These are phyloP conservation scores for Physaria fendleri DNA, from an alignment of 345 rosid species.

Conservation along the genomic window DNA sequence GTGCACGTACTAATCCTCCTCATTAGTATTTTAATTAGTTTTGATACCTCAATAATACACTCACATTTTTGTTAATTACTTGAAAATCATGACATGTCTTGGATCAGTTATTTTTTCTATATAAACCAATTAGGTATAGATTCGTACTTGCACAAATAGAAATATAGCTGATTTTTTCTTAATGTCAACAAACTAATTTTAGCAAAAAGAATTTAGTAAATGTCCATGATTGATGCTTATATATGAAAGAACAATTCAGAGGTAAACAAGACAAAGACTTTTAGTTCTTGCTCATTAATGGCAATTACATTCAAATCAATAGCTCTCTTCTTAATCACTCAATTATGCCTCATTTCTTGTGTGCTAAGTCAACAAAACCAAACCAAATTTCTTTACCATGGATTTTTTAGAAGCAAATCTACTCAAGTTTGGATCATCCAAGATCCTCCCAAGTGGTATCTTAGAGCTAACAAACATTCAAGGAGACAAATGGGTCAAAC, in stretches of 20 bases:
- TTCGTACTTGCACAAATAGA: constrained; percentile 25
- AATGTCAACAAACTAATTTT: background rate
- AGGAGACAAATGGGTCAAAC: constrained; percentile 33
- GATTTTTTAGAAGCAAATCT: constrained; percentile 39
- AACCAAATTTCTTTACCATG: constrained; percentile 35
- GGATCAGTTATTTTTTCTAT: background rate
- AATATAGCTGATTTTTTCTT: background rate
- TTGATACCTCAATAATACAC: too few species aligned
- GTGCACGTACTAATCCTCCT: too few species aligned
- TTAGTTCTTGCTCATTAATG: constrained; percentile 15
- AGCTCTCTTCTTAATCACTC: constrained; percentile 11
- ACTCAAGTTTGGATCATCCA: constrained; percentile 26
- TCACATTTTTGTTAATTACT: too few species aligned
- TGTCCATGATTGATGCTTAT: background rate
- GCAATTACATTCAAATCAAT: constrained; percentile 16
- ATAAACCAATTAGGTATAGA: background rate
- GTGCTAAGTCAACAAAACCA: constrained; percentile 25
- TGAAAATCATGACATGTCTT: background rate
- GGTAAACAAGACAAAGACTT: background rate
- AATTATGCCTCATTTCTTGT: constrained; percentile 15
- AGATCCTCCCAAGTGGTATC: constrained; percentile 36
- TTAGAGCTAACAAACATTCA: constrained; percentile 50
- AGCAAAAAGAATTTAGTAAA: background rate
- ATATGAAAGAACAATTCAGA: background rate
- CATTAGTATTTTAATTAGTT: too few species aligned